Conservation (phyloP, 208 protist species). For the Porcisia hertigi region DNA sequence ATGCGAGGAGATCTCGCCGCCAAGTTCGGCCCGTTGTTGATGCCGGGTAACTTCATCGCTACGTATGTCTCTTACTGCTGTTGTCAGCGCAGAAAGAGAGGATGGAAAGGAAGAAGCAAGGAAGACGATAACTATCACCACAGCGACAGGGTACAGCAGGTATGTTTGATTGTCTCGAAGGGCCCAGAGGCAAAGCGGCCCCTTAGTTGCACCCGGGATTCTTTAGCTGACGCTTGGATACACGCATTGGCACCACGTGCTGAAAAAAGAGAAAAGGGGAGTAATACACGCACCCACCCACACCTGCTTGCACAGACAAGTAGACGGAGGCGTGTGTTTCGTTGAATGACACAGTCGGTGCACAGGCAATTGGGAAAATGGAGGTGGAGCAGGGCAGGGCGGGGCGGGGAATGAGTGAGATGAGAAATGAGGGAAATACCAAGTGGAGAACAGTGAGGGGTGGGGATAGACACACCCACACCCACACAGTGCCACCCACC, state of each 20-base stretch:
- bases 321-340: not conserved
- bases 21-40: conserved; percentile 21
- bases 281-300: not conserved
- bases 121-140: not conserved
- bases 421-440: too few species aligned
- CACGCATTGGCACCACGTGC: too few species aligned
- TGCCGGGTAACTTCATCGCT: conserved; percentile 34
- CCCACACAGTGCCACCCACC: too few species aligned
- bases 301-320: not conserved
- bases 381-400: too few species aligned
- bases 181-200: not conserved
- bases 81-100: not conserved
- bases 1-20: conserved; percentile 33
- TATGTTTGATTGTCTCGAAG: not conserved
- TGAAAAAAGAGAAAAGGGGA: too few species aligned
- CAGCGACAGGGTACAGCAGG: not conserved
- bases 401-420: too few species aligned
- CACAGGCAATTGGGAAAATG: too few species aligned
- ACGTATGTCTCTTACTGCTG: not conserved
- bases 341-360: too few species aligned
- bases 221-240: too few species aligned
- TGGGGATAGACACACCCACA: too few species aligned
- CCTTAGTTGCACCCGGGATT: not conserved
- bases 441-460: too few species aligned
- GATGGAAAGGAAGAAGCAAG: conserved; percentile 2